Percentiles rank a stretch among this genome's conserved stretches.
Evolutionary conservation across 2,329 filamentous ascomycete species (phyloP).

Genomic region (Lachnellula willkommii): DNA sequence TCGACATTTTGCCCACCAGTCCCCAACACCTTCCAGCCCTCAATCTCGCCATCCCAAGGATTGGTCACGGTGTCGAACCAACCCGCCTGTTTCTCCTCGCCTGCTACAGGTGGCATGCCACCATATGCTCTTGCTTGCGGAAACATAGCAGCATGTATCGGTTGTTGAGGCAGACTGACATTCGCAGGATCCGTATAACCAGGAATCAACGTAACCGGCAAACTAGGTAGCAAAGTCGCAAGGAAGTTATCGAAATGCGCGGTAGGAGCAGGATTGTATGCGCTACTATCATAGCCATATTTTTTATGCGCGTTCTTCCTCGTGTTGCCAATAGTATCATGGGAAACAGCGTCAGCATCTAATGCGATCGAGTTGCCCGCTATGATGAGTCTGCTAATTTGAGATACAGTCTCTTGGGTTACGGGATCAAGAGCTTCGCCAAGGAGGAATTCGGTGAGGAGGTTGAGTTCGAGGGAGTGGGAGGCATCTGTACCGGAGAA

Average conservation of each 20-base stretch:
- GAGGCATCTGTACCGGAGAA: conserved; percentile 71
- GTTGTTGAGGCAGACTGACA: conserved; percentile 83
- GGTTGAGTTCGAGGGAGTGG: conserved; percentile 67
- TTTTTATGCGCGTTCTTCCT: conserved; percentile 56
- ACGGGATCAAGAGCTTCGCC: conserved; percentile 66
- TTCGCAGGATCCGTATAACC: conserved; percentile 84
- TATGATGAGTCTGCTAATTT: conserved; percentile 81
- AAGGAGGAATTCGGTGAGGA: conserved; percentile 81
- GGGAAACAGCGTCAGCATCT: conserved; percentile 24
- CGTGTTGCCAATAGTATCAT: conserved; percentile 29
- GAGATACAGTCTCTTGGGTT: conserved; percentile 54
- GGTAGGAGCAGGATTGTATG: conserved; percentile 83
- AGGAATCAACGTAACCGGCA: conserved; percentile 85
- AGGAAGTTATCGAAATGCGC: conserved; percentile 81
- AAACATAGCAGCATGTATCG: conserved; percentile 89
- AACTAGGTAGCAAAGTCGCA: conserved; percentile 70
- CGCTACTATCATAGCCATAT: conserved; percentile 86
- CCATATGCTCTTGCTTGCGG: conserved; percentile 67
- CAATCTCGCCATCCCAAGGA: conserved; percentile 84
- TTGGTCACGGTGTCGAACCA: conserved; percentile 92
- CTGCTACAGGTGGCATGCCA: conserved; percentile 32
- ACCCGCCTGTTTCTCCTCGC: conserved; percentile 45
- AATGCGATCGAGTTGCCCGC: conserved; percentile 76
- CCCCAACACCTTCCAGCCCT: conserved; percentile 82
- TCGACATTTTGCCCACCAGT: conserved; percentile 90